Evolutionary conservation across 371 early-diverging fungal genomes (phyloP), one percentile per base, ranked within the genome.

Genomic region (Mucor racemosus): DNA sequence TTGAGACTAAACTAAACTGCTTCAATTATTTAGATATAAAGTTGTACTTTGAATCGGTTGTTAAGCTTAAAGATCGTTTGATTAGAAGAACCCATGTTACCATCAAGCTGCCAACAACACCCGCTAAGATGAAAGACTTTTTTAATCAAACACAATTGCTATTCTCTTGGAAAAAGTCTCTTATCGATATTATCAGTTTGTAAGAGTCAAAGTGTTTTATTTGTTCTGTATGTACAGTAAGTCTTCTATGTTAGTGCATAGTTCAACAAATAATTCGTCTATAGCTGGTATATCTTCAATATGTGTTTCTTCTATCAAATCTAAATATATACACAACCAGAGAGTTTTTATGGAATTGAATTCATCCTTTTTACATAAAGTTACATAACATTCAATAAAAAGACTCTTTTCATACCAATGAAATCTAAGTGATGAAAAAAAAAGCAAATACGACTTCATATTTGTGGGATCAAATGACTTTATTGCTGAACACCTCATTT

Each of bases 1-100:
- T 56, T 55, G 44, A 60, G 60, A 60, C 44, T 40, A 64, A 64
- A 56, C 56, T 64, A 64, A 64, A 55, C 46, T 56, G 64, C 57
- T 64, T 41, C 34, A 53, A 56, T 54, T 62, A 55, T 63, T 63
- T 63, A 63, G 64, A 57, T 34, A 57, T 57, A 35, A 64, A 46
- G 44, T 21, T 64, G 13, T 64, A 64, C 60, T 60, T 60, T 60
- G 60, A 60, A 60, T 46, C 31, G 44, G 60, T 60, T 5, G 55
- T 64, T 36, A 64, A 64, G n/a, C 38, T 64, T 42, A 42, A 57
- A 57, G 31, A 57, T 64, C 42, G 58, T 13, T 57, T 57, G 26
- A 46, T 54, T 26, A 42, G 46, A 64, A 44, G 46, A 46, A 64
- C 64, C 35, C 57, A 56, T 56, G 35, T 56, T 34, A 33, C 36